A percentile compares a stretch with the other conserved stretches of the same genome.
Evolutionary conservation across 164 flowering plant genomes (phyloP).

Genomic region (Tetrastigma voinierianum): DNA sequence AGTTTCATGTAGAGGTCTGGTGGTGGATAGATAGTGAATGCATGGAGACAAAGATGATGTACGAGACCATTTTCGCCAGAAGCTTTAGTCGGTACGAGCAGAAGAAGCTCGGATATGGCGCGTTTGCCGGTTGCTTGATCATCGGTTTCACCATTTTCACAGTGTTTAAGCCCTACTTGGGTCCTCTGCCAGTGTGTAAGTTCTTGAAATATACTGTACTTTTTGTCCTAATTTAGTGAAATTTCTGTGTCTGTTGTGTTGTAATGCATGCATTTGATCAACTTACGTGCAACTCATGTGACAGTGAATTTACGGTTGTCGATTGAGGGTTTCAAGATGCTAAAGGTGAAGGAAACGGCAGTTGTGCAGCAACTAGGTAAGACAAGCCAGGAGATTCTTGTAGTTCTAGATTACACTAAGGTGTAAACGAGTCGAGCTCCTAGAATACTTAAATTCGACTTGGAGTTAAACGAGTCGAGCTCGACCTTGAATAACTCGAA

Average conservation of each 20-base stretch:
- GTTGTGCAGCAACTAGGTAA: not conserved
- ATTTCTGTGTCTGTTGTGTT: too few species aligned
- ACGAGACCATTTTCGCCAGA: constrained; percentile 32
- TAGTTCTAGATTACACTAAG: too few species aligned
- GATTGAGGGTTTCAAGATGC: constrained; percentile 20
- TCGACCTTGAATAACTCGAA: too few species aligned
- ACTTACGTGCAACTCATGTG: not conserved
- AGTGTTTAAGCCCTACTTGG: constrained; percentile 35
- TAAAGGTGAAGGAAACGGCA: constrained; percentile 19
- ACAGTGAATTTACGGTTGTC: constrained; percentile 45
- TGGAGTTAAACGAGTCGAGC: too few species aligned
- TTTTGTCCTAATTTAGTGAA: not conserved
- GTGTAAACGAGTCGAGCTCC: too few species aligned
- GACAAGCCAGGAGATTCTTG: not conserved
- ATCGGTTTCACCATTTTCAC: constrained; percentile 22
- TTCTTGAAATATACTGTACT: not conserved
- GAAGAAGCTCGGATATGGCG: constrained; percentile 34
- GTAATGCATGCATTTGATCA: too few species aligned
- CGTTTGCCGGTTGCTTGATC: constrained; percentile 26
- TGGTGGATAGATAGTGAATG: too few species aligned
- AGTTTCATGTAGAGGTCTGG: too few species aligned
- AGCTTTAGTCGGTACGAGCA: constrained; percentile 42
- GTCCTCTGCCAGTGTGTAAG: constrained; percentile 45
- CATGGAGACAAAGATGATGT: constrained; percentile 16
- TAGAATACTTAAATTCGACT: too few species aligned